Evolutionary conservation across 345 rosid genomes (phyloP), one percentile per base, ranked within the genome.

Genomic region (Linum usitatissimum): DNA sequence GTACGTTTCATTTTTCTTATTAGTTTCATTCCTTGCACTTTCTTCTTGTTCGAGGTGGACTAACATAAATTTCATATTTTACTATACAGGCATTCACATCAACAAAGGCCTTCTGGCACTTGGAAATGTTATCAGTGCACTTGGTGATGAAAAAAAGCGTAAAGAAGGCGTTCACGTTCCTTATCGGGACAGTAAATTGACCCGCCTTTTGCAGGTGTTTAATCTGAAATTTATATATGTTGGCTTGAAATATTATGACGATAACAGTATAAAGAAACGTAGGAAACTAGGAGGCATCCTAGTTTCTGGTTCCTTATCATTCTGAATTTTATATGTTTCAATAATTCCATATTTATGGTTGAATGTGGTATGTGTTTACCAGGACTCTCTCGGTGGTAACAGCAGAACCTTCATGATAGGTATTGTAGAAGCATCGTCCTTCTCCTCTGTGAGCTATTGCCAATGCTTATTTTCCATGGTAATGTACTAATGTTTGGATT

Each of bases 321-420:
- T 3, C 36, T 2, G 6, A 31, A 31, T 31, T 31, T 31, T 6
- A 31, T 6, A 31, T 2, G 36, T 31, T 31, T 31, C 36, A 31
- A 3, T 31, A 31, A 31, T 31, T 31, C 36, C 36, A 31, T 31
- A 31, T 31, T 31, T 31, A 31, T 31, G 36, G 6, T 31, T 31
- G 36, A 31, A 30, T 40, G 4, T 64, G n/a, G n/a, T n/a, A n/a
- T n/a, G n/a, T n/a, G n/a, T 70, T 67, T 65, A 66, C 67, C 83
- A 93, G 99, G 99, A 93, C 79, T 93, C 99, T 14, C 99, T 93
- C 34, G 99, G 99, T 20, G 99, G 99, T 28, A 93, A 93, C 81
- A 93, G 96, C 86, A 85, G 96, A 81, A 93, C 99, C 21, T 91
- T 86, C 42, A 93, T 93, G 99, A 90, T 93, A 77, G 99, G 99